Evolutionary conservation across 139 green algal genomes (phyloP).

Genomic region (Chlorella sorokiniana): DNA sequence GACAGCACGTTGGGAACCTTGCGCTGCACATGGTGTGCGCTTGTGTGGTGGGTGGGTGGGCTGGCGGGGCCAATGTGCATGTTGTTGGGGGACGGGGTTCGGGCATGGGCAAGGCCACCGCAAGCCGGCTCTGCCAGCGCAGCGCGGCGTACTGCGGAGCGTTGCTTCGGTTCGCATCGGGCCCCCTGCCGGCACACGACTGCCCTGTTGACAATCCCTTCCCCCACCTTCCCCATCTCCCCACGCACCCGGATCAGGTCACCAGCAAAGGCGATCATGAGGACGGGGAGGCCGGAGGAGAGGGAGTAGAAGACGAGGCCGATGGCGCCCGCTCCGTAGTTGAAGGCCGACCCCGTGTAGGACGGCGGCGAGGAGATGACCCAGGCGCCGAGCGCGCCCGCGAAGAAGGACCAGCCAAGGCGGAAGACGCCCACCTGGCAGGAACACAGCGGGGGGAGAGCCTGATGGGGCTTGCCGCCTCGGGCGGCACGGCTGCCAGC

Average conservation of each 20-base stretch:
- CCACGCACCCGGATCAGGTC: slow-evolving; percentile 34
- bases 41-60: slow-evolving; percentile 12
- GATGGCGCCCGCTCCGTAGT: slow-evolving; percentile 62
- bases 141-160: no score
- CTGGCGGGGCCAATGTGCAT: no score
- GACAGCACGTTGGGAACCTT: slow-evolving; percentile 64
- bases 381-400: slow-evolving; percentile 75
- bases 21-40: not conserved
- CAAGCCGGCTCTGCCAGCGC: no score
- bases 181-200: not conserved
- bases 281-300: slow-evolving; percentile 67
- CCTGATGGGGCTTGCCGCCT: not conserved
- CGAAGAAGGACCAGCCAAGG: slow-evolving; percentile 78
- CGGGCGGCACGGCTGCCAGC: not conserved
- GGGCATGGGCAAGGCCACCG: no score
- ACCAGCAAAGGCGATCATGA: slow-evolving; percentile 70
- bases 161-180: no score
- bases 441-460: not conserved
- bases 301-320: slow-evolving; percentile 77
- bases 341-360: slow-evolving; percentile 54
- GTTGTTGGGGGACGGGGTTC: no score
- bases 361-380: slow-evolving; percentile 58
- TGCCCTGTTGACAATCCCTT: no score
- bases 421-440: slow-evolving; percentile 31
- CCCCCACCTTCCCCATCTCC: not conserved